Base-by-base conservation (phyloP, 306 rosid genomes). In the Carpinus viminea region DNA sequence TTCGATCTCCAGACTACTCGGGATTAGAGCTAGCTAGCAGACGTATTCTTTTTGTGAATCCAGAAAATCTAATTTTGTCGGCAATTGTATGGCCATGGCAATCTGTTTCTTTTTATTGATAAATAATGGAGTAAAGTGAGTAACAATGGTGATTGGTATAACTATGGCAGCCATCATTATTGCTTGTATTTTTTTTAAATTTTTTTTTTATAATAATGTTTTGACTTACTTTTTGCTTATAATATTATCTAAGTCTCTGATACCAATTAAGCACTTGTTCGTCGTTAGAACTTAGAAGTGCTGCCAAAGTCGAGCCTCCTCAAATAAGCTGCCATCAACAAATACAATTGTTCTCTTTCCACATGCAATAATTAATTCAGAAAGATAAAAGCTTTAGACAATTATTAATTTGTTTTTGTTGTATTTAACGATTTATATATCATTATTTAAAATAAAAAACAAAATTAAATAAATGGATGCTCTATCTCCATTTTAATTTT, bases 1-100 rank as follows among this genome's bases (percentile, higher is more conserved):
- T 65, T 56, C 31, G 31, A 28, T 28, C 70, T 38, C 75, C 64
- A 48, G 8, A 77, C 18, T 72, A 55, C n/a, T 65, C 64, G 68
- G 65, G 81, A 61, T 61, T n/a, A n/a, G n/a, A n/a, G n/a, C n/a
- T n/a, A n/a, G n/a, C n/a, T 76, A 38, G 36, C 2, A n/a, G 41
- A 15, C 36, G 12, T 26, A 16, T 28, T 47, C 70, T 55, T 54
- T 72, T 15, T 41, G 13, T 12, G 28, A 41, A 0, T 18, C 12
- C 7, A 41, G 4, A 1, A 0, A 57, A 12, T 20, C 26, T 57
- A 34, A 21, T 74, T 55, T 74, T 43, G 50, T 55, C 31, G 28
- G 36, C 59, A 55, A 38, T 43, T n/a, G 71, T 31, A 1, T n/a
- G 56, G n/a, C 0, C 34, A 28, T 12, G 1, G 51, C 18, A 52